Base-by-base conservation (phyloP, 2,329 filamentous ascomycete genomes). In the Claviceps sp. region DNA sequence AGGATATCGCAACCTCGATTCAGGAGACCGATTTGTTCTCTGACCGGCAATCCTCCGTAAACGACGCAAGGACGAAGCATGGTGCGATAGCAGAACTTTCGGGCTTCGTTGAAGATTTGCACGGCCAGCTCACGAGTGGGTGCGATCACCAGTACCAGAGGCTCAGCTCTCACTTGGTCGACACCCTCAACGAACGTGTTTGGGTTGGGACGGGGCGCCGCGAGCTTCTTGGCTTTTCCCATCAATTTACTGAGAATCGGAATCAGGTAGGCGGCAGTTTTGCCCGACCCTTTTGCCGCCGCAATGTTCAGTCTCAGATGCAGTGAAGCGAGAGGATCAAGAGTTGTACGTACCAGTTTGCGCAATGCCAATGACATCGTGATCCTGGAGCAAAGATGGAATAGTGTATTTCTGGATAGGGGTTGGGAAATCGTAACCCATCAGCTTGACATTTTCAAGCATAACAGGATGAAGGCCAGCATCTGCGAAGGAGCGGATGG, bases 31-130 rank as follows among this genome's bases (percentile, higher is more conserved):
- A 83, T 73, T 67, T 96, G 88, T 13, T 84, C 77, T 2, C 68
- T 66, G n/a, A 81, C 62, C 0, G 88, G 86, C 6, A 82, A 82
- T 56, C 93, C 93, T 48, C 93, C 93, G 59, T 97, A 98, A 34
- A 85, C 75, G 44, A 95, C 88, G 59, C 86, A 89, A 24, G 93
- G 91, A 42, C 93, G 88, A 53, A 98, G 76, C 88, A 95, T 95
- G 3, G 87, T 89, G 1, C 93, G 84, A 62, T 98, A 98, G 65
- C 89, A 96, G 48, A 97, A 81, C 60, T 91, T 88, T 56, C 93
- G 85, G 26, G 88, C 84, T 65, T 97, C 91, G 56, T 95, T 88
- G 69, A 95, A 97, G 59, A 97, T 95, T 64, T 98, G 93, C 2
- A 89, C 85, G 0, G 89, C 88, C 5, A 98, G 71, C 73, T 98